These are phyloP conservation scores for Gossypium lobatum DNA, from an alignment of 441 rosid genomes.

Conservation along the genomic window DNA sequence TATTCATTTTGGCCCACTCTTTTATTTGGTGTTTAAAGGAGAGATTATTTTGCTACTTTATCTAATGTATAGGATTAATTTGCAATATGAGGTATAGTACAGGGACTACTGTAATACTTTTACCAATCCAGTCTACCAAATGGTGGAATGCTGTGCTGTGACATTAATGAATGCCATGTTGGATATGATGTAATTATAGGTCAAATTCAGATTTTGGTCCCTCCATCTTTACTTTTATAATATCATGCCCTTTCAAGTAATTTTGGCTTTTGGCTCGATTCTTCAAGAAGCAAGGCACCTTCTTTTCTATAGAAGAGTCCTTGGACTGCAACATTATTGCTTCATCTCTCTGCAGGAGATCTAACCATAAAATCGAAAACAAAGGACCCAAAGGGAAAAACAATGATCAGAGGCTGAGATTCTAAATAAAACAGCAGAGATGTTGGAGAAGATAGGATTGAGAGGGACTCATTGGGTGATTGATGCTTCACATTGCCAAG, in stretches of 20 bases:
- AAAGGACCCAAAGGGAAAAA: not conserved
- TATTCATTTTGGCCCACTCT: not conserved
- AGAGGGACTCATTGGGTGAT: conserved; percentile 84
- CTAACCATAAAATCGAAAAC: not conserved
- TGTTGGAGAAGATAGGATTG: conserved; percentile 94
- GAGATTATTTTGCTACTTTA: not conserved
- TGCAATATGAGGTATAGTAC: not conserved
- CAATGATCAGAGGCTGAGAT: not conserved
- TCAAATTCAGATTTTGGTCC: not conserved
- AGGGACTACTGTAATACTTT: not conserved
- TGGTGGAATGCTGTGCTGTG: not conserved
- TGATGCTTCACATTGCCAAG: conserved; percentile 93
- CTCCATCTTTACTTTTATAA: not conserved
- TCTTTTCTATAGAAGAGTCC: not conserved
- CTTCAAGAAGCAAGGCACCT: not conserved
- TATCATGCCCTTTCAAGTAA: not conserved
- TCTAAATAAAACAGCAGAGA: conserved; percentile 6
- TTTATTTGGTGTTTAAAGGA: not conserved
- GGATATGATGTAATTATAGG: not conserved
- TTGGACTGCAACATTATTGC: not conserved
- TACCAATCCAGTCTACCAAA: not conserved
- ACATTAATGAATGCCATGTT: not conserved
- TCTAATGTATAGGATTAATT: not conserved
- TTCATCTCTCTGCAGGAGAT: not conserved
- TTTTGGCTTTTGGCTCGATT: not conserved